Conservation (phyloP, 140 eudicot species). For the Anethum foeniculum region DNA sequence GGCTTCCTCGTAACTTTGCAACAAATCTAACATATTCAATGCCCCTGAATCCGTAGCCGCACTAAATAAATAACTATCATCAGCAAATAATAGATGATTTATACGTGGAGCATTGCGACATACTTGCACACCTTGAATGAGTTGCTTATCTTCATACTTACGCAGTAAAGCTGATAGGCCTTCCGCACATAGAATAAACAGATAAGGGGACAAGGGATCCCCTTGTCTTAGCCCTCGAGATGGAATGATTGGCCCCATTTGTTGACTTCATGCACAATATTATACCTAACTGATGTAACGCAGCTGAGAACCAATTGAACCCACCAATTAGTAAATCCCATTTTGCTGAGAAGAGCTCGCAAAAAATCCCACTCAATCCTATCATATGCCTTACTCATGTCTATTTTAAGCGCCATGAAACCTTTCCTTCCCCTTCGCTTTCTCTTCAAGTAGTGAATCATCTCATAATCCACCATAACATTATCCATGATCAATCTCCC, state of each 20-base stretch:
- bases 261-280: neutral
- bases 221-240: neutral
- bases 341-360: neutral
- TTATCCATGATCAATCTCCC: too few relatives aligned
- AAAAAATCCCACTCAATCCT: neutral
- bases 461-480: too few relatives aligned
- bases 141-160: too few relatives aligned
- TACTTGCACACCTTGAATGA: neutral
- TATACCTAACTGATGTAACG: neutral
- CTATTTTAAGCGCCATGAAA: neutral
- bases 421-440: too few relatives aligned
- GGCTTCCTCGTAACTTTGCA: too few relatives aligned
- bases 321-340: neutral
- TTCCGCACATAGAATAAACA: too few relatives aligned
- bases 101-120: neutral
- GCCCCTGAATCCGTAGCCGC: too few relatives aligned
- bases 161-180: neutral
- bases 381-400: neutral
- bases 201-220: neutral
- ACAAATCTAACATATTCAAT: too few relatives aligned
- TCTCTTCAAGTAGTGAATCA: too few relatives aligned
- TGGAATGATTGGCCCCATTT: neutral
- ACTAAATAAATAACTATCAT: neutral
- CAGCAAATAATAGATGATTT: neutral
- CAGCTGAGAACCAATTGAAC: neutral